A percentile compares a stretch with the other conserved stretches of the same genome.
phyloP scores from a whole-genome alignment of 768 basidiomycete genomes.

The Panaeolus papilionaceus region DNA sequence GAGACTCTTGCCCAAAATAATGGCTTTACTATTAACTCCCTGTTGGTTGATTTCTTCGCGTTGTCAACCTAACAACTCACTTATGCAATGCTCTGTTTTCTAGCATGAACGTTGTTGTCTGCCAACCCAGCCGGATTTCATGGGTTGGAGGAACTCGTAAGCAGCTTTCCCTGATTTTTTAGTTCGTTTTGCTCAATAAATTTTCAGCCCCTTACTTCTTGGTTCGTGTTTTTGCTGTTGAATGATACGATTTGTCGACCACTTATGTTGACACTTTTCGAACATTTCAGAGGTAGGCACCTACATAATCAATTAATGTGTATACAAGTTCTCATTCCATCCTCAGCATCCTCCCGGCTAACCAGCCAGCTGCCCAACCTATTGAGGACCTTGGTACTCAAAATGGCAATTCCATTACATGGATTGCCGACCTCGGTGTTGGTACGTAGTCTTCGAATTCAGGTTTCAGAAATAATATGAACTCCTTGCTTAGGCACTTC shows the following conservation, averaged over 20 bases:
- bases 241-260: neutral
- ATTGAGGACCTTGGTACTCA: slow-evolving; percentile 31
- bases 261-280: neutral
- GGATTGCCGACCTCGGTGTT: slow-evolving; percentile 32
- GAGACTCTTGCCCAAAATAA: slow-evolving; percentile 29
- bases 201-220: slow-evolving; percentile 33
- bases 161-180: neutral
- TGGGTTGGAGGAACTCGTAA: slow-evolving; percentile 35
- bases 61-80: neutral
- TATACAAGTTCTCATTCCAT: neutral
- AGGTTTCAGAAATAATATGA: neutral
- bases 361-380: slow-evolving; percentile 30
- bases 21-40: slow-evolving; percentile 31
- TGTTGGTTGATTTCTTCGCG: slow-evolving; percentile 22
- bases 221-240: slow-evolving; percentile 27
- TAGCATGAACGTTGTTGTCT: slow-evolving; percentile 32
- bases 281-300: slow-evolving; percentile 23
- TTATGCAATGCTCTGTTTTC: neutral
- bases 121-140: slow-evolving; percentile 31
- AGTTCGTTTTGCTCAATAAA: neutral
- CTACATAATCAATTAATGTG: neutral
- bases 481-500: slow-evolving; percentile 24
- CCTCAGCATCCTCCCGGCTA: slow-evolving; percentile 31
- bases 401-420: slow-evolving; percentile 29
- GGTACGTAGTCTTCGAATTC: slow-evolving; percentile 24